Evolutionary conservation across 2,329 filamentous ascomycete species (phyloP).

Genomic region (Neonectria faginata): DNA sequence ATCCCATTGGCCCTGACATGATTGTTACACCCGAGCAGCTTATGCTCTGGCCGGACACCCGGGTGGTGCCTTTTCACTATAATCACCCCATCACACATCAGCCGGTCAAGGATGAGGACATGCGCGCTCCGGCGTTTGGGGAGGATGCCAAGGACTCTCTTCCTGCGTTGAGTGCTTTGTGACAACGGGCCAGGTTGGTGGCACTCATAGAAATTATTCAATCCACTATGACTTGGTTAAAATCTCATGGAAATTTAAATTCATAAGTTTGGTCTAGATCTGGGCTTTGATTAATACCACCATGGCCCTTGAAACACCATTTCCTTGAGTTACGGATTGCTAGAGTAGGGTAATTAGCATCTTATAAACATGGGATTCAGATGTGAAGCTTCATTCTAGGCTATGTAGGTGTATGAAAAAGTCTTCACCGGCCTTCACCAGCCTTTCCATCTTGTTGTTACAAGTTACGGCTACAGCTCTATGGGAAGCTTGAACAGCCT

Average conservation of each 20-base stretch:
- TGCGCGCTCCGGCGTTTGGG: constrained; percentile 22
- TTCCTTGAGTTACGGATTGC: background rate
- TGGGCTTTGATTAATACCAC: too few species aligned
- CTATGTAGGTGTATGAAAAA: too few species aligned
- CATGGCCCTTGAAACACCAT: background rate
- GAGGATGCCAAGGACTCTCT: background rate
- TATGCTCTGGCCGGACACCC: constrained; percentile 23
- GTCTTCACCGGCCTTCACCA: too few species aligned
- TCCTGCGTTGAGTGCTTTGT: constrained; percentile 11
- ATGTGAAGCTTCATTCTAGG: background rate
- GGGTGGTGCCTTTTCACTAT: constrained; percentile 27
- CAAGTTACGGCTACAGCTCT: too few species aligned
- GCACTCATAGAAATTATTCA: background rate
- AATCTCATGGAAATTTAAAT: background rate
- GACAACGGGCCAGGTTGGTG: background rate
- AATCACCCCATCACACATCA: constrained; percentile 11
- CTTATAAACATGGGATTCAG: background rate
- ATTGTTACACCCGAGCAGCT: constrained; percentile 1
- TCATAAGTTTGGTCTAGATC: background rate
- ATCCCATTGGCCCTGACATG: constrained; percentile 9
- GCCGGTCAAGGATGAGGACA: constrained; percentile 22
- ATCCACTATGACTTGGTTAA: background rate
- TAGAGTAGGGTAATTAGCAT: too few species aligned
- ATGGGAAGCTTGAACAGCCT: constrained; percentile 14
- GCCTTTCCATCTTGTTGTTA: too few species aligned